These are phyloP conservation scores for Erodium texanum DNA, from an alignment of 441 rosid genomes.

Conservation along the genomic window DNA sequence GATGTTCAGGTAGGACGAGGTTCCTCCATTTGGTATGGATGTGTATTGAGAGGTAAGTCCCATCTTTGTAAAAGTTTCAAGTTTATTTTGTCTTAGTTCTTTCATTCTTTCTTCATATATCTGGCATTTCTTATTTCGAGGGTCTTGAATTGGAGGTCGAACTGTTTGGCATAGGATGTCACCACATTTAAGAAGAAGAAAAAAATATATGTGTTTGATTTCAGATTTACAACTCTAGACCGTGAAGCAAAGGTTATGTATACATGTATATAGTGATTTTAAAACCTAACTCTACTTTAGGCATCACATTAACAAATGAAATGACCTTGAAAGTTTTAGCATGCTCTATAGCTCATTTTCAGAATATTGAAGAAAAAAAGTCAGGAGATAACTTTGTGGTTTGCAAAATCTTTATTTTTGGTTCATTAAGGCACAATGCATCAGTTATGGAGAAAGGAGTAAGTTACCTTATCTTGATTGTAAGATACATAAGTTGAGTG, in stretches of 20 bases:
- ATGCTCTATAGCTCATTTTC: neutral
- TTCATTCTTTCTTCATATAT: neutral
- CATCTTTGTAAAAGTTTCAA: neutral
- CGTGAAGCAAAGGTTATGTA: neutral
- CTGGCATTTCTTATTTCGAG: neutral
- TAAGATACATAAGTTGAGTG: neutral
- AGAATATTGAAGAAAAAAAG: too few species aligned
- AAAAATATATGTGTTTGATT: neutral
- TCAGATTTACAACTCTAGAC: neutral
- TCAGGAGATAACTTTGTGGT: neutral
- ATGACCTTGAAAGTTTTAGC: neutral
- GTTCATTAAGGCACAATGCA: neutral
- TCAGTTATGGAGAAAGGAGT: neutral
- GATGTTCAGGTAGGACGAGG: conserved; percentile 6
- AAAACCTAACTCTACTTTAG: neutral
- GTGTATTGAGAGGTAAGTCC: conserved; percentile 5
- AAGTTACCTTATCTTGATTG: neutral
- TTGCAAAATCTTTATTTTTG: neutral
- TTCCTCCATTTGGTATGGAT: conserved; percentile 9
- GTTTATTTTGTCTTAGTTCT: neutral
- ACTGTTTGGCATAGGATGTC: neutral
- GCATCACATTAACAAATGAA: neutral
- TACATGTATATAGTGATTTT: neutral
- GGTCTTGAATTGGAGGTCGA: neutral
- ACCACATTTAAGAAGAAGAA: neutral